Conservation (phyloP, 2,329 filamentous ascomycete species). For the Clonostachys solani region DNA sequence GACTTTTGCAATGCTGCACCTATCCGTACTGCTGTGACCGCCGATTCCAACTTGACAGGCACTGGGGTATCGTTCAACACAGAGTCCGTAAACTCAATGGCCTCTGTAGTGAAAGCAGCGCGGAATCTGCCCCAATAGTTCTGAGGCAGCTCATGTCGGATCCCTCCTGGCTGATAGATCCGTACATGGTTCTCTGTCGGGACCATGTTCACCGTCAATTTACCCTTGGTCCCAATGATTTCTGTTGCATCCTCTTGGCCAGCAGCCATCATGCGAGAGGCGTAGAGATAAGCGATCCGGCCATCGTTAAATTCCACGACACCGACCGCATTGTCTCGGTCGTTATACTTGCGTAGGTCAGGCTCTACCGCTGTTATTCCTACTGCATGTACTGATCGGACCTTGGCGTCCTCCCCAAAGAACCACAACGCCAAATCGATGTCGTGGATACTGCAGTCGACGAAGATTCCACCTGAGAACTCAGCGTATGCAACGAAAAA, state of each 20-base stretch:
- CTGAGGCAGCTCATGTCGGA: conserved; percentile 53
- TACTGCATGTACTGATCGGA: conserved; percentile 20
- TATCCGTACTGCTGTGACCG: conserved; percentile 56
- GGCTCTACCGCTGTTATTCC: conserved; percentile 24
- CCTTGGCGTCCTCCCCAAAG: conserved; percentile 20
- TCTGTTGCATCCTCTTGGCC: conserved; percentile 66
- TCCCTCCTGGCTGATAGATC: conserved; percentile 40
- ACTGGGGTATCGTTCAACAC: conserved; percentile 51
- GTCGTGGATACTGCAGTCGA: conserved; percentile 68
- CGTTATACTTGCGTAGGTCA: conserved; percentile 22
- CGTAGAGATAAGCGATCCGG: conserved; percentile 61
- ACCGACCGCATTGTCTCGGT: conserved; percentile 32
- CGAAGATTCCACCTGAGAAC: conserved; percentile 64
- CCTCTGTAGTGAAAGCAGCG: conserved; percentile 57
- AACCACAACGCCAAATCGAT: conserved; percentile 38
- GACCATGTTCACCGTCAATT: conserved; percentile 56
- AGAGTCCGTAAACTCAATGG: conserved; percentile 56
- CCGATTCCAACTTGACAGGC: conserved; percentile 51
- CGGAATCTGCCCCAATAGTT: conserved; percentile 61
- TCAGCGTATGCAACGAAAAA: conserved; percentile 67
- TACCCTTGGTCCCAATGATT: conserved; percentile 63
- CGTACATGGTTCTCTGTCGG: conserved; percentile 51
- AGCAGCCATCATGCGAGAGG: conserved; percentile 61
- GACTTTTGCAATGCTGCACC: conserved; percentile 55
- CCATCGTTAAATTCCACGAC: conserved; percentile 59